Percentiles rank a stretch among this genome's conserved stretches.
These are phyloP conservation scores for Nicotiana obtusifolia DNA, from an alignment of 257 asterid genomes.

Conservation along the genomic window DNA sequence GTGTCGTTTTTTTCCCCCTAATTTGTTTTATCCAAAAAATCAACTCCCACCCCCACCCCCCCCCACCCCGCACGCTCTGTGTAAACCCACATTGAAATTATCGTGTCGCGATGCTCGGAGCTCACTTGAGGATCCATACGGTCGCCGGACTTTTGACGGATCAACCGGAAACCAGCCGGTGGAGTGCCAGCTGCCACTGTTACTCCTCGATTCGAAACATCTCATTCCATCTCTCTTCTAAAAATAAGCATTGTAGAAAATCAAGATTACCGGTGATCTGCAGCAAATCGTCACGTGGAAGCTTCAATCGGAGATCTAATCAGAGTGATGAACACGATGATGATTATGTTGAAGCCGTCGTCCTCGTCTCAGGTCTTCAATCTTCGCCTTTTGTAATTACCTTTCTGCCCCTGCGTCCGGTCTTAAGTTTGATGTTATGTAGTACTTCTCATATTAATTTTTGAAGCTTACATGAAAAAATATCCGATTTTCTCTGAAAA, in stretches of 20 bases:
- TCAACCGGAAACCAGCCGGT: slow-evolving; percentile 8
- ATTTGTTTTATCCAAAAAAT: neutral
- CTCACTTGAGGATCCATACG: slow-evolving; percentile 15
- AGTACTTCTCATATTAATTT: neutral
- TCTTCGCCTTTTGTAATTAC: neutral
- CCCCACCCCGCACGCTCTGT: neutral
- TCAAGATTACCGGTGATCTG: slow-evolving; percentile 14
- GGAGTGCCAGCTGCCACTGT: slow-evolving; percentile 18
- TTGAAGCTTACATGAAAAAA: neutral
- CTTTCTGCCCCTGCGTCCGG: neutral
- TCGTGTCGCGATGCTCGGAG: slow-evolving; percentile 17
- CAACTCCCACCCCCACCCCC: neutral
- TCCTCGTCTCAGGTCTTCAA: slow-evolving; percentile 29
- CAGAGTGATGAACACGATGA: slow-evolving; percentile 14
- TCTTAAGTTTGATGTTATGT: neutral
- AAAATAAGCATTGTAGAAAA: slow-evolving; percentile 4
- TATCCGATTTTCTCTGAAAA: neutral
- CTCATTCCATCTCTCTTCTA: slow-evolving; percentile 10
- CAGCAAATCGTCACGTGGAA: slow-evolving; percentile 23
- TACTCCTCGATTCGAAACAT: slow-evolving; percentile 17
- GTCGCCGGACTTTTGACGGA: slow-evolving; percentile 17
- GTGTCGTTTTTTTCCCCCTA: neutral
- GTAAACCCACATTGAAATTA: neutral
- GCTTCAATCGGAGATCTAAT: slow-evolving; percentile 19
- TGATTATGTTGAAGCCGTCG: slow-evolving; percentile 32